Evolutionary conservation across 495 filamentous ascomycete species (phyloP).

Genomic region (Sphaerosporella brunnea): DNA sequence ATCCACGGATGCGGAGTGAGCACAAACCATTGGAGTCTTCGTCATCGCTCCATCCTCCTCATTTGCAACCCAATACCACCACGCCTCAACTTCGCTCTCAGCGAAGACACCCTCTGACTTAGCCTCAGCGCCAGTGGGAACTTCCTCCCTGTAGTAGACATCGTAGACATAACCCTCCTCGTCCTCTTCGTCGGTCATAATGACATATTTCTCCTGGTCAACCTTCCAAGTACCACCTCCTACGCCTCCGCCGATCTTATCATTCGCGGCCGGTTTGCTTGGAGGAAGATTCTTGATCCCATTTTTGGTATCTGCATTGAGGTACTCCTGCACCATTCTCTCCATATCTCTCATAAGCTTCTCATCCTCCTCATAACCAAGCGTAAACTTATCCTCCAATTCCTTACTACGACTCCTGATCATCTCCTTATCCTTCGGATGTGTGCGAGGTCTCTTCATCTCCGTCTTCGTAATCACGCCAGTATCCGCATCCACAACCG

Average conservation of each 20-base stretch:
- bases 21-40: conserved; percentile 24
- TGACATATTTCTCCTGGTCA: conserved; percentile 11
- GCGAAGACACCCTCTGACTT: conserved; percentile 14
- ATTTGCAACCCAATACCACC: conserved; percentile 24
- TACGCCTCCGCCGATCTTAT: conserved; percentile 21
- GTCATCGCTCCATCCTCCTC: conserved; percentile 22
- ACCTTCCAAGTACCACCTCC: conserved; percentile 23
- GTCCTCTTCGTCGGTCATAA: conserved; percentile 11
- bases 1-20: background rate
- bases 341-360: conserved; percentile 12
- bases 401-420: conserved; percentile 11
- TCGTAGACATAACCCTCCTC: conserved; percentile 25
- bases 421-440: conserved; percentile 18
- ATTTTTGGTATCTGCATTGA: conserved; percentile 14
- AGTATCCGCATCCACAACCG: background rate
- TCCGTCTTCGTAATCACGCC: background rate
- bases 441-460: conserved; percentile 21
- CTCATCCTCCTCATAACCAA: no score
- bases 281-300: conserved; percentile 17
- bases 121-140: conserved; percentile 8
- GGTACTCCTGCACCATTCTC: conserved; percentile 24
- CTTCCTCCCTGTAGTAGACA: conserved; percentile 23
- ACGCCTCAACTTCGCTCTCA: conserved; percentile 24
- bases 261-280: background rate
- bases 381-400: no score